Conservation (phyloP, 139 green algal species). For the Haematococcus lacustris region DNA sequence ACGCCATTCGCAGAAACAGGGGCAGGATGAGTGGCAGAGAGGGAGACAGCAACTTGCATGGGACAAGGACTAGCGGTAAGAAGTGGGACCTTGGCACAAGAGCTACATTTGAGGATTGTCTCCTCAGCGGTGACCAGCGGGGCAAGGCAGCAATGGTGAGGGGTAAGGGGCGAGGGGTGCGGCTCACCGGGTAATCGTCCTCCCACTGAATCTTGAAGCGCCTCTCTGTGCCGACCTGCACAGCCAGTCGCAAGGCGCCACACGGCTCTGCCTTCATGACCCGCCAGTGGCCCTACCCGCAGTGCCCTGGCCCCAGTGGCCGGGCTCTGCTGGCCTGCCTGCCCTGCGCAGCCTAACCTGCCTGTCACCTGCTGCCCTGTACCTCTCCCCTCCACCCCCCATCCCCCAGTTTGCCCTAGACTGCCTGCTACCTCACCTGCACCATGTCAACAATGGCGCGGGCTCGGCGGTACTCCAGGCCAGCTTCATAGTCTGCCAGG, state of each 20-base stretch:
- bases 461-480: conserved; percentile 59
- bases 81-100: too few relatives aligned
- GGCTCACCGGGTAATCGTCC: conserved; percentile 55
- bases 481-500: conserved; percentile 62
- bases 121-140: too few relatives aligned
- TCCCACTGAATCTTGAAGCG: conserved; percentile 70
- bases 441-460: conserved; percentile 27
- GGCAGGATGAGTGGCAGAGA: not conserved
- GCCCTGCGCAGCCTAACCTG: not conserved
- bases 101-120: too few relatives aligned
- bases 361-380: not conserved
- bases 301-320: not conserved
- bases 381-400: not conserved
- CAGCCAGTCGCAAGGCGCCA: too few relatives aligned
- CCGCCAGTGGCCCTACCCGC: not conserved
- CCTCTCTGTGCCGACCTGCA: conserved; percentile 51
- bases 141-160: not conserved
- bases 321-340: not conserved
- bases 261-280: too few relatives aligned
- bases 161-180: not conserved
- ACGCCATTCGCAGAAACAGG: not conserved
- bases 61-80: too few relatives aligned
- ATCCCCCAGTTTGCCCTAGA: not conserved
- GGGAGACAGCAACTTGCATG: not conserved
- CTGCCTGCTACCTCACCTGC: conserved; percentile 31